phyloP scores from a whole-genome alignment of 192 early-diverging fungal genomes.

The Paraglomus brasilianum region DNA sequence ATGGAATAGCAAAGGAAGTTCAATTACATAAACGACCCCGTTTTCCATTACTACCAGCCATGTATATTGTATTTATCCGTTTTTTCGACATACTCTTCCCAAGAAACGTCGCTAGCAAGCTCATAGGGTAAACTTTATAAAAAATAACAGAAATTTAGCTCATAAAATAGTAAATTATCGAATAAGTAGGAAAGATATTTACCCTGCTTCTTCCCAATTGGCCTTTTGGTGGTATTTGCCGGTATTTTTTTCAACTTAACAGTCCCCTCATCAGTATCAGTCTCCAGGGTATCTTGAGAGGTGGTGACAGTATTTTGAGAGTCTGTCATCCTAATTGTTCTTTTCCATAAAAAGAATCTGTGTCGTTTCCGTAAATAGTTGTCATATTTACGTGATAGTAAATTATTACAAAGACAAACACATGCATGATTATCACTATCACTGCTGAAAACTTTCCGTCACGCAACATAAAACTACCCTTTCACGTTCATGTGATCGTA shows the following conservation, averaged over 20 bases:
- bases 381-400: too few species aligned
- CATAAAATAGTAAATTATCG: background rate
- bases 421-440: too few species aligned
- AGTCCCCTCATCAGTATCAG: too few species aligned
- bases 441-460: too few species aligned
- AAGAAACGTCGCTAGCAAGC: constrained; percentile 1
- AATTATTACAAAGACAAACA: too few species aligned
- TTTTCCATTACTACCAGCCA: constrained; percentile 19
- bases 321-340: too few species aligned
- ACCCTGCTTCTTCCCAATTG: constrained; percentile 1
- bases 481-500: too few species aligned
- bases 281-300: too few species aligned
- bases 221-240: constrained; percentile 4
- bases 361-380: too few species aligned
- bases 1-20: constrained; percentile 16
- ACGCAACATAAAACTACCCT: too few species aligned
- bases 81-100: constrained; percentile 10
- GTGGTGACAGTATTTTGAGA: too few species aligned
- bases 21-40: background rate
- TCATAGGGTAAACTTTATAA: constrained; percentile 10
- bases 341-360: too few species aligned
- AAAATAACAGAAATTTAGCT: constrained; percentile 1
- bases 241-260: constrained; percentile 1
- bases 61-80: constrained; percentile 24
- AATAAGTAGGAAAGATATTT: constrained; percentile 10